Conservation (phyloP, 352 stramenopile species). For the Phytophthora colocasiae region DNA sequence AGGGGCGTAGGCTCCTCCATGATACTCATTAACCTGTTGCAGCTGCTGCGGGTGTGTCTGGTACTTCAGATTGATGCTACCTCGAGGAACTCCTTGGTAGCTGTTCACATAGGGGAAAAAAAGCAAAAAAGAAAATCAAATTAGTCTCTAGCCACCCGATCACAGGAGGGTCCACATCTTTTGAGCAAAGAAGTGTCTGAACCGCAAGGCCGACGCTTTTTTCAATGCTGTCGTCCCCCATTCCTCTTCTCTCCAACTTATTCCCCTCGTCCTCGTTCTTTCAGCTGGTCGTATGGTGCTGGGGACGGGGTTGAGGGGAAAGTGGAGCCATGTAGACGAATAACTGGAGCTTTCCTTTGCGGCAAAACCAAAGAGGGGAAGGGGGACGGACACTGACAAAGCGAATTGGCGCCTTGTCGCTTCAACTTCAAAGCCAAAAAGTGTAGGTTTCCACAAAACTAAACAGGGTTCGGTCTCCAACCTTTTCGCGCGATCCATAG, state of each 20-base stretch:
- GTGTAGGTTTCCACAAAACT: conserved; percentile 5
- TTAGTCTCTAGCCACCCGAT: conserved; percentile 19
- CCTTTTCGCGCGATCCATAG: conserved; percentile 41
- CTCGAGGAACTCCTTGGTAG: conserved; percentile 38
- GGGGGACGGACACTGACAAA: conserved; percentile 22
- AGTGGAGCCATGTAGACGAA: conserved; percentile 23
- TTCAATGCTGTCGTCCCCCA: conserved; percentile 21
- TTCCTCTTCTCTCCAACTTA: conserved; percentile 27
- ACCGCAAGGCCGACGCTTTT: too few species aligned
- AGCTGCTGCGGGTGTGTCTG: conserved; percentile 42
- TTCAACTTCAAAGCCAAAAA: conserved; percentile 41
- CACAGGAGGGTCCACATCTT: conserved; percentile 6
- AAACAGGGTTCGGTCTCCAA: conserved; percentile 17
- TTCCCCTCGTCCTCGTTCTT: conserved; percentile 26
- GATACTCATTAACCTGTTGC: conserved; percentile 49
- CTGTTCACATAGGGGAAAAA: conserved; percentile 23
- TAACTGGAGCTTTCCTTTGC: conserved; percentile 7
- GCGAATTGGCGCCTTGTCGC: conserved; percentile 11
- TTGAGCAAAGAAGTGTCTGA: conserved; percentile 28
- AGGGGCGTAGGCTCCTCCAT: conserved; percentile 28
- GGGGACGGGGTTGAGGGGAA: conserved; percentile 25
- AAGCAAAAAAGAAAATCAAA: conserved; percentile 20
- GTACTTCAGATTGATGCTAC: conserved; percentile 34
- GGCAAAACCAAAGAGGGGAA: conserved; percentile 12
- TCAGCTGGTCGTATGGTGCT: conserved; percentile 34